Evolutionary conservation across 192 early-diverging fungal species (phyloP).

Genomic region (Paraglomus occultum): DNA sequence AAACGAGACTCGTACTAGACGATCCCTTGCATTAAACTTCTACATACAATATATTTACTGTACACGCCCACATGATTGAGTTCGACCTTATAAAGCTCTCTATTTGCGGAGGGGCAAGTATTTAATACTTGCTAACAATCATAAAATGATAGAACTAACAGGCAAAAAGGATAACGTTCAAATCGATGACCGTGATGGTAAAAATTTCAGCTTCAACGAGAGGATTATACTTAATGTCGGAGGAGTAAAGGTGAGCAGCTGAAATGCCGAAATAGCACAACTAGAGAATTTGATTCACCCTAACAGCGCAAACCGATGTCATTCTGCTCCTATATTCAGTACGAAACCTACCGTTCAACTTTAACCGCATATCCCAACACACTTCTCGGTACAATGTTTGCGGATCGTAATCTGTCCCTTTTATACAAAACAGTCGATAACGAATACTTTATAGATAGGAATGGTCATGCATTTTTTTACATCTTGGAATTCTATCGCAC

Average conservation of each 20-base stretch:
- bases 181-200: no score
- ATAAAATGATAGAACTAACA: no score
- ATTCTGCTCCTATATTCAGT: slow-evolving; percentile 2
- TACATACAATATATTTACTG: no score
- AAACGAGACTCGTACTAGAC: no score
- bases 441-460: slow-evolving; percentile 20
- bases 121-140: no score
- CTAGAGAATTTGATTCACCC: no score
- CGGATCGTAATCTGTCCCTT: slow-evolving; percentile 1
- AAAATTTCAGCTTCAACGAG: neutral
- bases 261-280: no score
- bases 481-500: slow-evolving; percentile 28
- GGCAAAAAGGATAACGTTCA: no score
- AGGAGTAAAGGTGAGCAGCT: slow-evolving; percentile 8
- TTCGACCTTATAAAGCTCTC: no score
- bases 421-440: slow-evolving; percentile 5
- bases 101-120: no score
- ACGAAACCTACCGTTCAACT: slow-evolving; percentile 25
- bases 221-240: slow-evolving; percentile 21
- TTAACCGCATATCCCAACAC: slow-evolving; percentile 20
- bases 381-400: slow-evolving; percentile 22
- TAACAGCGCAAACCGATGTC: neutral
- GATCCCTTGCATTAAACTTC: no score
- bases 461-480: slow-evolving; percentile 20
- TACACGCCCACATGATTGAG: no score